Percentiles rank a stretch among this genome's conserved stretches.
phyloP scores from a whole-genome alignment of 202 grass and related monocot genomes.

The Setaria italica region DNA sequence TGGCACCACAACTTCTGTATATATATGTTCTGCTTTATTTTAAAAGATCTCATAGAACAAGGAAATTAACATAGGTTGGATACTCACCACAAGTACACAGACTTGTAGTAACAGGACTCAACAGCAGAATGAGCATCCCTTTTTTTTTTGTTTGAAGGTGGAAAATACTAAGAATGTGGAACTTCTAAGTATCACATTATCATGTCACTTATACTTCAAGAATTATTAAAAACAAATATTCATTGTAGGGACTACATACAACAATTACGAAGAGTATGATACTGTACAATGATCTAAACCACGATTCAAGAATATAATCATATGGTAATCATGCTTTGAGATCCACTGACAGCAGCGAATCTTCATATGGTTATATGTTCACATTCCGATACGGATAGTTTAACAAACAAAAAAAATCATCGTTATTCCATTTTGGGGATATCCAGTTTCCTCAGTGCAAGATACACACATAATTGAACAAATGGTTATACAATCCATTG shows the following conservation, averaged over 20 bases:
- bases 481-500: neutral
- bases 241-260: neutral
- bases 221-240: neutral
- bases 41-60: neutral
- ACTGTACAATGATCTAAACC: slow-evolving; percentile 3
- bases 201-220: neutral
- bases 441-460: neutral
- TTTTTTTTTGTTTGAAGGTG: neutral
- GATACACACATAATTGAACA: neutral
- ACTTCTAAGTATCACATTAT: neutral
- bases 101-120: neutral
- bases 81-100: neutral
- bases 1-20: neutral
- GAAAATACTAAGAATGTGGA: neutral
- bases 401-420: neutral
- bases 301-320: neutral
- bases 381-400: neutral
- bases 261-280: neutral
- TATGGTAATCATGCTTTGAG: neutral
- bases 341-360: neutral
- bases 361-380: neutral
- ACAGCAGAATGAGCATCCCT: neutral
- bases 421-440: neutral
- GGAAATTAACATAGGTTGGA: neutral
- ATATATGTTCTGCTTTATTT: neutral